Base-by-base conservation (phyloP, 2,329 filamentous ascomycete species). In the Pseudopithomyces chartarum region DNA sequence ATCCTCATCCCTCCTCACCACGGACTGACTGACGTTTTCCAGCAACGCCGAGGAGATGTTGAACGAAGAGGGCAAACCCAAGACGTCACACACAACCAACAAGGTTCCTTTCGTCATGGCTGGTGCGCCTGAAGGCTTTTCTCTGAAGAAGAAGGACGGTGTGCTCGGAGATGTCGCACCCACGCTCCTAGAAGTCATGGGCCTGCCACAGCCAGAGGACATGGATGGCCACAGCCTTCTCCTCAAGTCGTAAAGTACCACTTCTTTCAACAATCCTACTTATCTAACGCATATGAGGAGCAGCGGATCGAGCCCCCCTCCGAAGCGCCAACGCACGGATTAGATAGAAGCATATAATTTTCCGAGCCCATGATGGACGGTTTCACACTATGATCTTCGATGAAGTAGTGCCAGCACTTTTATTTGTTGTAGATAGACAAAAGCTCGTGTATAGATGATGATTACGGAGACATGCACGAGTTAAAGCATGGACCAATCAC, bases 41-140 rank as follows among this genome's bases (percentile, higher is more conserved):
- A 85, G 84, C 71, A 99, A 99, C 73, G 95, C 95, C 55, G 95
- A 99, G 82, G 95, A 99, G 83, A 99, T 99, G 95, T 90, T 98
- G 79, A 98, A 92, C 74, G 82, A 91, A 67, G 91, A 97, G 76
- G 92, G 93, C 76, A 96, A 92, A 75, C 95, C 95, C 69, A 99
- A 99, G 87, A 99, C 95, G 8, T 94, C 91, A 50, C 95, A 99
- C 84, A 99, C 95, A 44, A 93, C 90, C 65, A 99, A 99, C 85
- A 95, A 95, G 78, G 95, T 99, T 52, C 95, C 95, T 10, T 94
- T 99, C 75, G 87, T 98, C 79, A 97, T 99, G 93, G 92, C 93
- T 75, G 99, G 98, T 76, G 93, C 93, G 8, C 95, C 95, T 39
- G 85, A 90, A 73, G 90, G 91, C 67, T 97, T 90, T 89, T 91